These are phyloP conservation scores for Paecilomyces variotii DNA, from an alignment of 2,329 filamentous ascomycete species.

Conservation along the genomic window DNA sequence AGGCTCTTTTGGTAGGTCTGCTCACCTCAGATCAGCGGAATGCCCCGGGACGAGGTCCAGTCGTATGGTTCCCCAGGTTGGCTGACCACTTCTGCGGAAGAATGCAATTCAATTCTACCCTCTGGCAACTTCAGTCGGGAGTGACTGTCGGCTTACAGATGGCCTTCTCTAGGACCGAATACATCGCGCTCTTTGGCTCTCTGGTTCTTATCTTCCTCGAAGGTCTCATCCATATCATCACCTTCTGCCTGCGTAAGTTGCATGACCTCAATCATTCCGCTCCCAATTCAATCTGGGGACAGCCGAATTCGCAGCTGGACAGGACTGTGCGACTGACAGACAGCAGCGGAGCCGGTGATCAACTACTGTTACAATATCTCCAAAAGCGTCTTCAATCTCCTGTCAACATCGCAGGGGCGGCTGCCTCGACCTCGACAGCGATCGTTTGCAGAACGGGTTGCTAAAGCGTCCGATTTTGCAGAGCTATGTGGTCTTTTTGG, in stretches of 20 bases:
- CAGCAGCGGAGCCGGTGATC: conserved; percentile 66
- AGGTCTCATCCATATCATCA: conserved; percentile 73
- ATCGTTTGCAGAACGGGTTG: conserved; percentile 64
- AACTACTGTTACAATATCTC: conserved; percentile 75
- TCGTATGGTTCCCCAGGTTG: not conserved
- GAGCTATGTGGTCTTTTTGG: conserved; percentile 89
- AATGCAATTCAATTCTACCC: not conserved
- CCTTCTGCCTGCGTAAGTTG: conserved; percentile 71
- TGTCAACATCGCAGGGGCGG: conserved; percentile 63
- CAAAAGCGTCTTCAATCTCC: conserved; percentile 70
- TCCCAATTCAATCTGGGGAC: not conserved
- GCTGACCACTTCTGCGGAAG: not conserved
- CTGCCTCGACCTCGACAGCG: conserved; percentile 61
- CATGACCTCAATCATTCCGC: not conserved
- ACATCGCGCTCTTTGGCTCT: conserved; percentile 76
- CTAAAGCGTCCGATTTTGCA: conserved; percentile 82
- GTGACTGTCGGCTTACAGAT: conserved; percentile 2
- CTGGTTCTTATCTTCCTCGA: conserved; percentile 78
- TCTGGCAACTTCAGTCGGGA: not conserved
- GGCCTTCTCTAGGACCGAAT: conserved; percentile 58
- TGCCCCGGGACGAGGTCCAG: not conserved
- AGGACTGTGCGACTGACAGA: conserved; percentile 11
- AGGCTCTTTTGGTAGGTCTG: conserved; percentile 45
- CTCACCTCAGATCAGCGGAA: not conserved
- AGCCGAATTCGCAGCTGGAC: not conserved